These are phyloP conservation scores for Bremia lactucae DNA, from an alignment of 352 stramenopile genomes.

Conservation along the genomic window DNA sequence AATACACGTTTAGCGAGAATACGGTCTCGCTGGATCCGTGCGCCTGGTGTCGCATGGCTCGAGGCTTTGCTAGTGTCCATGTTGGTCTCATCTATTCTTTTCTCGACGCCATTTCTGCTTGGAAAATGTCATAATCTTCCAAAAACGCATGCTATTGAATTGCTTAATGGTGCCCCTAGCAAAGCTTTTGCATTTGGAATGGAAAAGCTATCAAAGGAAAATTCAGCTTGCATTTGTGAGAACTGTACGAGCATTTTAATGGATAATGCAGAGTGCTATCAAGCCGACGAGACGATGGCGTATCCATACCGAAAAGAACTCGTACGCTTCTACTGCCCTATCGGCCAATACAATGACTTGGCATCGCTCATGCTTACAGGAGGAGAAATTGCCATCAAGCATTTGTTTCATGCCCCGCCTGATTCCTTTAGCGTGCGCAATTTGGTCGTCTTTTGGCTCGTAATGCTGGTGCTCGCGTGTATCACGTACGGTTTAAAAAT, in stretches of 20 bases:
- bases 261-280: constrained; percentile 47
- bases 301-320: constrained; percentile 85
- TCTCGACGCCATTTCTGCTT: constrained; percentile 48
- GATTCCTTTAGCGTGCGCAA: constrained; percentile 69
- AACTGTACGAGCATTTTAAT: constrained; percentile 39
- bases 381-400: constrained; percentile 89
- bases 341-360: constrained; percentile 96
- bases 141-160: constrained; percentile 35
- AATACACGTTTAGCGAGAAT: constrained; percentile 44
- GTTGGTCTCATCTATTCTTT: constrained; percentile 51
- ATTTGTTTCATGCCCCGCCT: constrained; percentile 90
- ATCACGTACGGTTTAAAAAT: constrained; percentile 95
- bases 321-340: constrained; percentile 90
- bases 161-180: constrained; percentile 33
- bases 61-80: constrained; percentile 51
- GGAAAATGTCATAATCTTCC: constrained; percentile 58
- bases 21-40: constrained; percentile 49
- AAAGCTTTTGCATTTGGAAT: constrained; percentile 64
- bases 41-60: constrained; percentile 36
- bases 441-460: constrained; percentile 57
- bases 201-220: constrained; percentile 54
- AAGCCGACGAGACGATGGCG: constrained; percentile 50
- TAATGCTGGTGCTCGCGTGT: constrained; percentile 78
- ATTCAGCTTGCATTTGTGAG: constrained; percentile 63
- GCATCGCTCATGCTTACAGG: constrained; percentile 92